Evolutionary conservation across 371 early-diverging fungal genomes (phyloP).

Genomic region (Cokeromyces recurvatus): DNA sequence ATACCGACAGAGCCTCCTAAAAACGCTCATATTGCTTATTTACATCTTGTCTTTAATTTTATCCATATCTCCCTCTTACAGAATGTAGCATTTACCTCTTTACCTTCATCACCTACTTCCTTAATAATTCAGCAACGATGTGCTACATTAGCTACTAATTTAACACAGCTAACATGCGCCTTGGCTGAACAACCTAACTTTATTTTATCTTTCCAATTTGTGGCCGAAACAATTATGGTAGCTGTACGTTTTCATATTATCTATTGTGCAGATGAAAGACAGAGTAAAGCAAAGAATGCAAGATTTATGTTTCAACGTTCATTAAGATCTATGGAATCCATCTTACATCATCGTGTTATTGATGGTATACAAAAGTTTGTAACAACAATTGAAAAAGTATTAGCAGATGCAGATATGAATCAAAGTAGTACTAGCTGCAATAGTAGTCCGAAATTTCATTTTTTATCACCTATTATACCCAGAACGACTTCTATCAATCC

Average conservation of each 20-base stretch:
- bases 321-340: constrained; percentile 10
- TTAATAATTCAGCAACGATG: constrained; percentile 19
- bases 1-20: constrained; percentile 26
- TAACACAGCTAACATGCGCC: constrained; percentile 15
- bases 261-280: constrained; percentile 15
- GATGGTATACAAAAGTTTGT: constrained; percentile 21
- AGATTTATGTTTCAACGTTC: constrained; percentile 37
- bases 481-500: no score
- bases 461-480: constrained; percentile 15
- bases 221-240: constrained; percentile 12
- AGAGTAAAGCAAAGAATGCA: constrained; percentile 22
- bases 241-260: constrained; percentile 13
- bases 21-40: constrained; percentile 19
- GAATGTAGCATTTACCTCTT: neutral
- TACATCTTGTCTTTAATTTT: constrained; percentile 25
- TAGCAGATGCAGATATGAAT: constrained; percentile 12
- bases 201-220: constrained; percentile 13
- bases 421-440: constrained; percentile 4
- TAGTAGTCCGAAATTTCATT: constrained; percentile 10
- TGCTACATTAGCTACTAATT: constrained; percentile 12
- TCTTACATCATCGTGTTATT: constrained; percentile 15
- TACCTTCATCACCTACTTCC: neutral
- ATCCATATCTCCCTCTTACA: constrained; percentile 10
- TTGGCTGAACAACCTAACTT: constrained; percentile 14
- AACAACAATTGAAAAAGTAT: constrained; percentile 8